Evolutionary conservation across 352 stramenopile genomes (phyloP).

Genomic region (Peronospora destructor): DNA sequence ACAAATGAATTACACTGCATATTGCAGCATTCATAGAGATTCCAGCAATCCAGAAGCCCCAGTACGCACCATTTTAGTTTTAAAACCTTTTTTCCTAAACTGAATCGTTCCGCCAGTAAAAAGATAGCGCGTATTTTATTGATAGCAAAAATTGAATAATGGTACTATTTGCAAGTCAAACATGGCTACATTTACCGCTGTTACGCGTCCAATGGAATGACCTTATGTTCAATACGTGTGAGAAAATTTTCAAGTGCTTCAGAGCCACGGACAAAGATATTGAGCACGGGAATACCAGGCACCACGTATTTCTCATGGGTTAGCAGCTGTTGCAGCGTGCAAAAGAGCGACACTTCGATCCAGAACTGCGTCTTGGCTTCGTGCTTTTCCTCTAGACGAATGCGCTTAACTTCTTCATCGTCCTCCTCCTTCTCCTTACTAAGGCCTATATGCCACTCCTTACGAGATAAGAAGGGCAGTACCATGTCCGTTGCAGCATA

Average conservation of each 20-base stretch:
- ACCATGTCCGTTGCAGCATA: slow-evolving; percentile 72
- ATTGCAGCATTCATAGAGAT: not conserved
- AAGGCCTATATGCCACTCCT: slow-evolving; percentile 79
- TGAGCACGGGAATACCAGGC: slow-evolving; percentile 73
- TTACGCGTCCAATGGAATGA: slow-evolving; percentile 39
- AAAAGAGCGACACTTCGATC: slow-evolving; percentile 78
- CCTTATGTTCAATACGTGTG: slow-evolving; percentile 52
- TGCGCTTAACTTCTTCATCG: slow-evolving; percentile 48
- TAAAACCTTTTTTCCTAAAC: too few species aligned
- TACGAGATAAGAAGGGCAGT: slow-evolving; percentile 45
- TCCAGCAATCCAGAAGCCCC: slow-evolving; percentile 1
- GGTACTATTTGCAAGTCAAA: slow-evolving; percentile 1
- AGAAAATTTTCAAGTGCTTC: slow-evolving; percentile 57
- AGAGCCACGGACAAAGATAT: slow-evolving; percentile 75
- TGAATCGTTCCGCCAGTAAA: slow-evolving; percentile 25
- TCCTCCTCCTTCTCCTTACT: slow-evolving; percentile 67
- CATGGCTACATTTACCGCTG: slow-evolving; percentile 18
- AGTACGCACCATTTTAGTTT: slow-evolving; percentile 29
- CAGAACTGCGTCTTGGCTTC: slow-evolving; percentile 71
- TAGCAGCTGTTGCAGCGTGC: slow-evolving; percentile 63
- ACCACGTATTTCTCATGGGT: slow-evolving; percentile 75
- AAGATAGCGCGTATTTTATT: not conserved
- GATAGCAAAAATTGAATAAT: slow-evolving; percentile 7
- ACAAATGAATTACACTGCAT: too few species aligned
- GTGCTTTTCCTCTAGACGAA: slow-evolving; percentile 63